Evolutionary conservation across 805 yeast species (phyloP).

Genomic region (Candida ipomoeae): DNA sequence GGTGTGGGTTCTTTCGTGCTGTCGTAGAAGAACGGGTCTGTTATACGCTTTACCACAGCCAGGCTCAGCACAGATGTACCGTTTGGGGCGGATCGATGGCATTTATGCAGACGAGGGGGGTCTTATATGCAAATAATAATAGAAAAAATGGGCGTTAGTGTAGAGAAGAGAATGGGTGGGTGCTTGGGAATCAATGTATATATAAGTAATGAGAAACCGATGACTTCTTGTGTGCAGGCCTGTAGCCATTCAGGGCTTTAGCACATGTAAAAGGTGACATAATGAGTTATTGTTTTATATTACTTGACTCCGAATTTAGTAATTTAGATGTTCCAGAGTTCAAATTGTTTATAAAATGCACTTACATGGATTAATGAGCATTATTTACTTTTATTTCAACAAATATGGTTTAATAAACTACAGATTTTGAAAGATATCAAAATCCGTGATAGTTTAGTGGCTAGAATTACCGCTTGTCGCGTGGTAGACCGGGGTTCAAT

Average conservation of each 20-base stretch:
- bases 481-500: slow-evolving; percentile 22
- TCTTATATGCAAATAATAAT: too few relatives aligned
- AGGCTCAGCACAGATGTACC: slow-evolving; percentile 56
- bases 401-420: background rate
- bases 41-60: slow-evolving; percentile 75
- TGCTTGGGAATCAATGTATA: background rate
- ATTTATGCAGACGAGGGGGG: background rate
- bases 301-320: too few relatives aligned
- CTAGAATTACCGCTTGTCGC: slow-evolving; percentile 22
- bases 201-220: background rate
- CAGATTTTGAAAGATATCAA: background rate
- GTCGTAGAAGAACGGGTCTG: slow-evolving; percentile 77
- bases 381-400: too few relatives aligned
- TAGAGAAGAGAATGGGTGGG: background rate
- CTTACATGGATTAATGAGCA: too few relatives aligned
- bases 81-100: slow-evolving; percentile 45
- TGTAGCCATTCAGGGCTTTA: background rate
- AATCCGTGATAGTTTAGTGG: slow-evolving; percentile 21
- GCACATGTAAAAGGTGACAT: background rate
- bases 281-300: too few relatives aligned
- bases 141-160: background rate
- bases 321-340: too few relatives aligned
- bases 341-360: too few relatives aligned
- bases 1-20: slow-evolving; percentile 76
- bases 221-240: background rate